phyloP scores from a whole-genome alignment of 2,329 filamentous ascomycete genomes.

The Colletotrichum sp. region DNA sequence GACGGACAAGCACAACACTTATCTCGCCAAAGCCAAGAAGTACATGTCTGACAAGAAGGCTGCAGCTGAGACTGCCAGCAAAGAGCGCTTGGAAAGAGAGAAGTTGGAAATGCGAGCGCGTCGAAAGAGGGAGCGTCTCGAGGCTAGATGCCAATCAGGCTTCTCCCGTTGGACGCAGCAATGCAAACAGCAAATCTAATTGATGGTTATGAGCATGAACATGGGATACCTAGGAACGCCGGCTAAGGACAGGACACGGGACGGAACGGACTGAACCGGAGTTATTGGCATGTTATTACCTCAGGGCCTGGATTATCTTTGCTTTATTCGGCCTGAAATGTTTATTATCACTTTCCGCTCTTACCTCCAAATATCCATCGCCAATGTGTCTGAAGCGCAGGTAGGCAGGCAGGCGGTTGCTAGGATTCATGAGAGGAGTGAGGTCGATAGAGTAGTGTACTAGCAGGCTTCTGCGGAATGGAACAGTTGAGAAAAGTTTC shows the following conservation, averaged over 20 bases:
- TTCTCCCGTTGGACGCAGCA: slow-evolving; percentile 22
- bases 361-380: not conserved
- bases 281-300: slow-evolving; percentile 6
- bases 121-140: slow-evolving; percentile 28
- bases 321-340: not conserved
- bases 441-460: slow-evolving; percentile 9
- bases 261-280: not conserved
- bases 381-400: not conserved
- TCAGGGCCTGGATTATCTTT: not conserved
- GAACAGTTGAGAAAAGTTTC: not conserved
- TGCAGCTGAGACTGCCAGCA: slow-evolving; percentile 31
- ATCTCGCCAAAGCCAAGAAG: slow-evolving; percentile 48
- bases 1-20: slow-evolving; percentile 48
- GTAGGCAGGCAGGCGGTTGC: not conserved
- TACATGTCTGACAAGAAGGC: slow-evolving; percentile 20
- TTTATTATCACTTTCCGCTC: not conserved
- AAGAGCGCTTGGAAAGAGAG: slow-evolving; percentile 29
- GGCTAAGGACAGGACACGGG: not conserved
- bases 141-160: slow-evolving; percentile 23
- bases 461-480: slow-evolving; percentile 3
- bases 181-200: slow-evolving; percentile 19
- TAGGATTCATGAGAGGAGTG: not conserved
- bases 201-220: not conserved
- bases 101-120: slow-evolving; percentile 30
- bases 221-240: slow-evolving; percentile 10